A percentile compares a stretch with the other conserved stretches of the same genome.
These are phyloP conservation scores for Lolium perenne DNA, from an alignment of 176 grass and related monocot species.

Conservation along the genomic window DNA sequence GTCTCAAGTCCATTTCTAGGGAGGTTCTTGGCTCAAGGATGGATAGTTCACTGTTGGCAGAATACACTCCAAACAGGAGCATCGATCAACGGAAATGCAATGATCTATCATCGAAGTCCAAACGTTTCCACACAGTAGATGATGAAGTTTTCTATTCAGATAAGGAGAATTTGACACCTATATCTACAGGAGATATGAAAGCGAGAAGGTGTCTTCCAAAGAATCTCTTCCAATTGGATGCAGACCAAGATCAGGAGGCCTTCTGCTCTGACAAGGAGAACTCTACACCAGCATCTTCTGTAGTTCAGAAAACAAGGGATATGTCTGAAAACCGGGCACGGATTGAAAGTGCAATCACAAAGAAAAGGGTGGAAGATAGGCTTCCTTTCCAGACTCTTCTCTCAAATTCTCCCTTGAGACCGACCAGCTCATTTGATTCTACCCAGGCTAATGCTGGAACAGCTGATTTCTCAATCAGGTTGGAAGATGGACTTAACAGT, in stretches of 20 bases:
- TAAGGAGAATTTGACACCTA: slow-evolving; percentile 88
- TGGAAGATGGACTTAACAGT: slow-evolving; percentile 44
- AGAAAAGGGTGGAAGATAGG: slow-evolving; percentile 62
- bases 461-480: slow-evolving; percentile 39
- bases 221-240: slow-evolving; percentile 20
- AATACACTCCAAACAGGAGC: slow-evolving; percentile 38
- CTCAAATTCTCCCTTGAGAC: slow-evolving; percentile 56
- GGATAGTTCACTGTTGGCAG: slow-evolving; percentile 36
- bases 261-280: slow-evolving; percentile 89
- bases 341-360: slow-evolving; percentile 59
- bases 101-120: slow-evolving; percentile 41
- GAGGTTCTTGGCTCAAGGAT: slow-evolving; percentile 60
- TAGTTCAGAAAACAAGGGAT: slow-evolving; percentile 48
- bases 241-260: slow-evolving; percentile 52
- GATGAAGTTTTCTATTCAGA: slow-evolving; percentile 64
- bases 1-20: slow-evolving; percentile 40
- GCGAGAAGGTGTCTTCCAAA: slow-evolving; percentile 47
- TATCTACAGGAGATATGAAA: slow-evolving; percentile 52
- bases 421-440: slow-evolving; percentile 38
- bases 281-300: slow-evolving; percentile 56
- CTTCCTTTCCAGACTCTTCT: slow-evolving; percentile 65
- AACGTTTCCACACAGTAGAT: slow-evolving; percentile 46
- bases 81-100: slow-evolving; percentile 5
- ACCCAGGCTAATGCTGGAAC: slow-evolving; percentile 26
- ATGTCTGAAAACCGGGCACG: slow-evolving; percentile 39